A percentile compares a stretch with the other conserved stretches of the same genome.
phyloP scores from a whole-genome alignment of 2,329 filamentous ascomycete genomes.

The Aphanocladium album region DNA sequence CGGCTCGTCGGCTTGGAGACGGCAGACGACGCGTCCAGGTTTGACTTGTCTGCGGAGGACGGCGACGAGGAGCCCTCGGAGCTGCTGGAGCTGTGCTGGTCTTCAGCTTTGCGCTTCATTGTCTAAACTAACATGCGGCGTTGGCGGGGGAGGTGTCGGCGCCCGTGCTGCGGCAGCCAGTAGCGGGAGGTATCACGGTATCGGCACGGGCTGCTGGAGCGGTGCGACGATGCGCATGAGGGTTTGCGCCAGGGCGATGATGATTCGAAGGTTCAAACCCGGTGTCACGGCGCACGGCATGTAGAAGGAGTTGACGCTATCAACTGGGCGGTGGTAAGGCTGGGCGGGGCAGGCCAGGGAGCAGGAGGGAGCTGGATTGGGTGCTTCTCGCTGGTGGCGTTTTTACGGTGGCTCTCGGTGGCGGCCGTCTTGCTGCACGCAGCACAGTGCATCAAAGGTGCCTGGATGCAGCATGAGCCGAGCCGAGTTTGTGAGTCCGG shows the following conservation, averaged over 20 bases:
- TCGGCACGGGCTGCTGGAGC: neutral
- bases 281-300: neutral
- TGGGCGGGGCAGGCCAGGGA: neutral
- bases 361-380: neutral
- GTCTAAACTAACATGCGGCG: neutral
- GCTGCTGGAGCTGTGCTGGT: constrained; percentile 1
- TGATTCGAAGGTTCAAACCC: neutral
- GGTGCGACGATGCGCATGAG: neutral
- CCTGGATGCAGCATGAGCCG: no score
- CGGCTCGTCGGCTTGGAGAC: neutral
- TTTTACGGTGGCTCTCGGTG: neutral
- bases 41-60: neutral
- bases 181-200: neutral
- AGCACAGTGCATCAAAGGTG: no score
- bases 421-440: neutral
- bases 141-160: neutral
- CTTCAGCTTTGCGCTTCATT: constrained; percentile 10
- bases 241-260: neutral
- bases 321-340: neutral
- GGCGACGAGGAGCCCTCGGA: neutral
- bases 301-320: neutral
- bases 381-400: neutral
- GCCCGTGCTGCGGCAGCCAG: neutral
- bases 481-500: no score
- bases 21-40: neutral